phyloP scores from a whole-genome alignment of 805 yeast genomes.

The Ogataea sp. region DNA sequence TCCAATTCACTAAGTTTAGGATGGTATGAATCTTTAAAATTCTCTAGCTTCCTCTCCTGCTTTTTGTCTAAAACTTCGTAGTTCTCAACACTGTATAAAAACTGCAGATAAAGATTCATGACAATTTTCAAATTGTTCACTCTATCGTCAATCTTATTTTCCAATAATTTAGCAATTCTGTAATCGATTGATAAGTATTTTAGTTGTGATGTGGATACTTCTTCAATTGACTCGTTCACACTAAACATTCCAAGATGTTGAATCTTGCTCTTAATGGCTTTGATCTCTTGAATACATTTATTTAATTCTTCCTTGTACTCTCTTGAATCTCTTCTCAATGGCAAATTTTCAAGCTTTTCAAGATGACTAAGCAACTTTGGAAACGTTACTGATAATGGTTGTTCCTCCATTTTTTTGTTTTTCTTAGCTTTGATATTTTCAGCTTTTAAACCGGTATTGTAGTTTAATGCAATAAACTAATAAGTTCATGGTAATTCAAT shows the following conservation, averaged over 20 bases:
- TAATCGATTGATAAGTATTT: slow-evolving; percentile 54
- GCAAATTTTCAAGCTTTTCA: slow-evolving; percentile 6
- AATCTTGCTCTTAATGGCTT: slow-evolving; percentile 24
- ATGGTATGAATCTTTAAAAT: slow-evolving; percentile 29
- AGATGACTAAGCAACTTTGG: slow-evolving; percentile 4
- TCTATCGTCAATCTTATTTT: slow-evolving; percentile 19
- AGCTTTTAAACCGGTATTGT: background rate
- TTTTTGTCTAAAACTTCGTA: slow-evolving; percentile 32
- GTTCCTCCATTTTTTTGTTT: background rate
- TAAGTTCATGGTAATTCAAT: too few species aligned
- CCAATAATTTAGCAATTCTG: slow-evolving; percentile 39
- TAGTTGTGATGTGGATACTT: slow-evolving; percentile 54
- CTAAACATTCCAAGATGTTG: slow-evolving; percentile 55
- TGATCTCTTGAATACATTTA: background rate
- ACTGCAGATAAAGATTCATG: slow-evolving; percentile 36
- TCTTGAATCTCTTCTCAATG: slow-evolving; percentile 14
- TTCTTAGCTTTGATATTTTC: background rate
- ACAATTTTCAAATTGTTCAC: slow-evolving; percentile 31
- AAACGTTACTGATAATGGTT: slow-evolving; percentile 12
- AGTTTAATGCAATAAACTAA: too few species aligned
- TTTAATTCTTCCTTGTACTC: slow-evolving; percentile 5
- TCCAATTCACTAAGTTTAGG: slow-evolving; percentile 34
- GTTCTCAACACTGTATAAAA: slow-evolving; percentile 34
- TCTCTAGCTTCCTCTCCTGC: slow-evolving; percentile 31
- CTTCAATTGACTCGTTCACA: slow-evolving; percentile 62